These are phyloP conservation scores for Stagonosporopsis cucurbitacearum DNA, from an alignment of 2,329 filamentous ascomycete genomes.

Conservation along the genomic window DNA sequence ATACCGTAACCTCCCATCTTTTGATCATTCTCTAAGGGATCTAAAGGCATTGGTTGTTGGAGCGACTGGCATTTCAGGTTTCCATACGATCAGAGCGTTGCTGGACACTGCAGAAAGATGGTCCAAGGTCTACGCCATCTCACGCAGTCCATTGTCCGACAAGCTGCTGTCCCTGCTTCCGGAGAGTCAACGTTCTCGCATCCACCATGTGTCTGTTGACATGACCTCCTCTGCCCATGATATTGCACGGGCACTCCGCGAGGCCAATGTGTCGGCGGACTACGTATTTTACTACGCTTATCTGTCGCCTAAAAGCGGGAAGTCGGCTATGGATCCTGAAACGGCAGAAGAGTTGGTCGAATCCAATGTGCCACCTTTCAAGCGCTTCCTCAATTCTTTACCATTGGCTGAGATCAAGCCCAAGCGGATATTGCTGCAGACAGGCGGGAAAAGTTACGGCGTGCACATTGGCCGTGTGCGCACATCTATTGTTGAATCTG, in stretches of 20 bases:
- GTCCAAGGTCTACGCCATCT: constrained; percentile 20
- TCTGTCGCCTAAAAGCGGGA: constrained; percentile 12
- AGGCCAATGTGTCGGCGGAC: constrained; percentile 1
- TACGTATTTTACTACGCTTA: constrained; percentile 27
- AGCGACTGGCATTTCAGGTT: constrained; percentile 24
- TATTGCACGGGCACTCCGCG: constrained; percentile 13
- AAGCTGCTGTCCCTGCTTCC: constrained; percentile 11
- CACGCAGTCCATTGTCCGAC: constrained; percentile 8
- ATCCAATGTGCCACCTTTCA: constrained; percentile 18
- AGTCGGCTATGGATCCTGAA: constrained; percentile 12
- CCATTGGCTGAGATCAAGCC: constrained; percentile 14
- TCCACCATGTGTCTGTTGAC: constrained; percentile 22
- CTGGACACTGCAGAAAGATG: constrained; percentile 18
- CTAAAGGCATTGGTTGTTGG: constrained; percentile 22
- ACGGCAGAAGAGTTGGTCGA: constrained; percentile 13
- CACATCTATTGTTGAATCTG: constrained; percentile 19
- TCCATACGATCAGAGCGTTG: constrained; percentile 14
- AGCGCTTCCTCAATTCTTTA: constrained; percentile 15
- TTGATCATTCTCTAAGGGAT: constrained; percentile 7
- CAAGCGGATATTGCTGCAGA: constrained; percentile 21
- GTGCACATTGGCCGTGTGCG: constrained; percentile 20
- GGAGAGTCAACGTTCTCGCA: constrained; percentile 14
- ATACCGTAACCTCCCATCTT: constrained; percentile 23
- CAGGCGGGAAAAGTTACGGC: constrained; percentile 22
- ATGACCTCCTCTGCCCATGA: constrained; percentile 8